Base-by-base conservation (phyloP, 1,284 basidiomycete species). In the Schizopora paradoxa region DNA sequence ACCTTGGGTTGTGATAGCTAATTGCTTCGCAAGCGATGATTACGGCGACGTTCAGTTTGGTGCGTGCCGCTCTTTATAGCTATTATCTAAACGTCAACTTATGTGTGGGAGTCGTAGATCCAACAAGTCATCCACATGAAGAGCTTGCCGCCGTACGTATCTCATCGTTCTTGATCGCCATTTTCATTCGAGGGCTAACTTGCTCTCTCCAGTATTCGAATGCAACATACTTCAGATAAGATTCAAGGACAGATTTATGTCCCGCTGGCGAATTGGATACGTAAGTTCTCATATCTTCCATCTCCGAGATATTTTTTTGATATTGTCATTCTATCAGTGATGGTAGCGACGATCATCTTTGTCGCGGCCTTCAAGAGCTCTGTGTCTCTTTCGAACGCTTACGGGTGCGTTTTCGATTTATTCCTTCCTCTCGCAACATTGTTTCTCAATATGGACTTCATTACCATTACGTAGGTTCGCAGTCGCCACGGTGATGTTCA, bases 11-110 rank as follows among this genome's bases (percentile, higher is more conserved):
- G 16, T 39, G 34, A 6, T 45, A 77, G 74, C 62, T 77, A 32
- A 72, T 77, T 25, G 77, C 77, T 2, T 79, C 78, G 1, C 77
- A 81, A 65, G 78, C 81, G 6, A 72, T 84, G 72, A 83, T 85
- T 53, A 79, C 81, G 0, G 82, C 78, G 0, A 76, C 76, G 0
- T 85, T 84, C 66, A 78, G 74, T 53, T 64, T 84, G 11, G 53
- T 45, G 45, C 46, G 5, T 45, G 51, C 31, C 52, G 46, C 19
- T 48, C 56, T 26, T 25, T 22, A 36, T 42, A 21, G 28, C 48
- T 1, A 19, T 52, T 25, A 5, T 23, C 18, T 19, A 39, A 14
- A 4, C n/a, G n/a, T 31, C 22, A 3, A 26, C 28, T 11, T 28
- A 43, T 14, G n/a, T 21, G 27, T 14, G 36, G 18, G 7, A 41